A percentile compares a stretch with the other conserved stretches of the same genome.
Evolutionary conservation across 306 rosid genomes (phyloP).

Genomic region (Canavalia ensiformis): DNA sequence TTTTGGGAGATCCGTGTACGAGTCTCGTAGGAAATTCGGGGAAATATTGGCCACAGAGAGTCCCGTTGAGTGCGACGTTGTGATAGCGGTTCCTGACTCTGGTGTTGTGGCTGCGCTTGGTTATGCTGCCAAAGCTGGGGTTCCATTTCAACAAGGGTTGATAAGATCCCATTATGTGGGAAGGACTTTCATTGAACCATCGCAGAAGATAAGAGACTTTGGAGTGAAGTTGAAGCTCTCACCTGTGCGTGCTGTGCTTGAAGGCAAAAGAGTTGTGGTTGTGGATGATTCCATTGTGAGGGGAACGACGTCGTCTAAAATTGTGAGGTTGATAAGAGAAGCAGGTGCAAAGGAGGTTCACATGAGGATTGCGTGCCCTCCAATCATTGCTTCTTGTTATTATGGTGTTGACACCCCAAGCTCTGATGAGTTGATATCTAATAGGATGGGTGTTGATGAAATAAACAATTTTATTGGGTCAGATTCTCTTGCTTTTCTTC

Average conservation of each 20-base stretch:
- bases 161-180: conserved; percentile 92
- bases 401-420: conserved; percentile 94
- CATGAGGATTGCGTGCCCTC: conserved; percentile 91
- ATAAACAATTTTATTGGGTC: conserved; percentile 75
- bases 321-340: conserved; percentile 78
- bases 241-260: conserved; percentile 66
- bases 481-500: conserved; percentile 86
- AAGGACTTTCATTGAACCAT: conserved; percentile 92
- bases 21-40: conserved; percentile 72
- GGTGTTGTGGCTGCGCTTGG: conserved; percentile 94
- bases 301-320: conserved; percentile 89
- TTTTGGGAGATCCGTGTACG: conserved; percentile 78
- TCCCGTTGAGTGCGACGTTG: conserved; percentile 88
- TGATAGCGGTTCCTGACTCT: conserved; percentile 88
- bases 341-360: conserved; percentile 94
- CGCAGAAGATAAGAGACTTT: conserved; percentile 84
- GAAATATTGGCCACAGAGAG: conserved; percentile 79
- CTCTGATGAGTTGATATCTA: conserved; percentile 79
- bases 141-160: conserved; percentile 88
- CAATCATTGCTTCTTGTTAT: conserved; percentile 80
- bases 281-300: conserved; percentile 94
- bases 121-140: conserved; percentile 87
- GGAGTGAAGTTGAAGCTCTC: conserved; percentile 87
- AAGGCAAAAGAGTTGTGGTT: conserved; percentile 93
- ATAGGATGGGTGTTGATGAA: conserved; percentile 78